Base-by-base conservation (phyloP, 2,329 filamentous ascomycete species). In the Arthrinium puccinioides region DNA sequence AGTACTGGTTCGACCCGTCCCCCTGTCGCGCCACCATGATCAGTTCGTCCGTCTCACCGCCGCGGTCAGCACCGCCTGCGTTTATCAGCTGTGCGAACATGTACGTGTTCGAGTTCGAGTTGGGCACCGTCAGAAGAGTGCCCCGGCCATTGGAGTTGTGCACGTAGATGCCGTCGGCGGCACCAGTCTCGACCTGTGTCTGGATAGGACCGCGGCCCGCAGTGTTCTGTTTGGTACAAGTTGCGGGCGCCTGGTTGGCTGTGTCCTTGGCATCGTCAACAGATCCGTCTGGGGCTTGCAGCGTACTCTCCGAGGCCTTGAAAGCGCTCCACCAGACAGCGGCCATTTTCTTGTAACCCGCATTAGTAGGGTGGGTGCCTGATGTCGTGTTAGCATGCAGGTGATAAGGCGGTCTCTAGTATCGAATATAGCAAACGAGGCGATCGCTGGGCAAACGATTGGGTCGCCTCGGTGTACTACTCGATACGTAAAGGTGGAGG, bases 241-340 rank as follows among this genome's bases (percentile, higher is more conserved):
- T 28, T 11, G n/a, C 21, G n/a, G 32, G 9, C 5, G 16, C 23
- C 14, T 21, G 9, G 7, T 15, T 21, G 8, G 16, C 3, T 1
- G 24, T 27, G 13, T 36, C 33, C 13, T 27, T 26, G 10, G 24
- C 16, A n/a, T 36, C 33, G 10, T 36, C 24, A n/a, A 36, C 26
- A 25, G 24, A n/a, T 16, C 19, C 26, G 8, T 11, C 26, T 4
- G 33, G 33, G 5, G 33, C 33, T 25, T 36, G 21, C 2, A 36
- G 19, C 2, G 14, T 24, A 9, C 27, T 18, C 35, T 45, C 38
- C 3, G 41, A 11, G 16, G 30, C 39, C 9, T 24, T 24, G 27
- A 47, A 39, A 32, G 44, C 44, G 7, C 38, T 36, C 38, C 35
- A 40, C 44, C 44, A 47, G 8, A 43, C 38, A 8, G 43, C 14